phyloP scores from a whole-genome alignment of 1,284 basidiomycete species.

The Moesziomyces sp. region DNA sequence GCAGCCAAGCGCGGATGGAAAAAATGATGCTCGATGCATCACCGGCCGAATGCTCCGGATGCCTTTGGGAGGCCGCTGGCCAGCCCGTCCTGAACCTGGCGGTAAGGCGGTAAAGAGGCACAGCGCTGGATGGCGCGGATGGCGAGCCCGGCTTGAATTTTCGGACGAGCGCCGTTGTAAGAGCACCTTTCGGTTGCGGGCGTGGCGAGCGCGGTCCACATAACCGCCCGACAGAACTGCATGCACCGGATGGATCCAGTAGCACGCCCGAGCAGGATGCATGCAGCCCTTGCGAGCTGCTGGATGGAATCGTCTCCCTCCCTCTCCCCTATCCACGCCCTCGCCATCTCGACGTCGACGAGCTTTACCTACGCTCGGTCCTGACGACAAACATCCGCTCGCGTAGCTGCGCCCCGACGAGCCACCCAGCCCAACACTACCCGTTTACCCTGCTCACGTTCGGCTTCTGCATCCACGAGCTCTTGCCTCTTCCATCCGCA shows the following conservation, averaged over 20 bases:
- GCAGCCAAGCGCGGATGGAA: constrained; percentile 2
- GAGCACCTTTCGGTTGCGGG: neutral
- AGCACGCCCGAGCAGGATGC: neutral
- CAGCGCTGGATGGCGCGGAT: neutral
- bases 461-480: neutral
- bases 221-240: constrained; percentile 15
- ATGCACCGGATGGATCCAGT: constrained; percentile 18
- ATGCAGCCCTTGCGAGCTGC: neutral
- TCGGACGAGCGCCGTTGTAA: neutral
- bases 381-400: constrained; percentile 1
- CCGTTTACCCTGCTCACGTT: neutral
- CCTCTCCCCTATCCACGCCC: constrained; percentile 2
- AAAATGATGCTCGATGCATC: neutral
- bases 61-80: neutral
- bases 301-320: constrained; percentile 5
- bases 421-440: neutral
- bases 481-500: neutral
- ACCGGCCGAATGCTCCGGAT: constrained; percentile 9
- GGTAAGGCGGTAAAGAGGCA: too few species aligned
- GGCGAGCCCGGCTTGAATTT: neutral
- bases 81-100: neutral
- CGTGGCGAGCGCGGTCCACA: neutral
- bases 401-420: neutral
- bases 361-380: neutral
- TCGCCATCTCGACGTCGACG: constrained; percentile 1